Base-by-base conservation (phyloP, 2,329 filamentous ascomycete genomes). In the Xylaria sp. region DNA sequence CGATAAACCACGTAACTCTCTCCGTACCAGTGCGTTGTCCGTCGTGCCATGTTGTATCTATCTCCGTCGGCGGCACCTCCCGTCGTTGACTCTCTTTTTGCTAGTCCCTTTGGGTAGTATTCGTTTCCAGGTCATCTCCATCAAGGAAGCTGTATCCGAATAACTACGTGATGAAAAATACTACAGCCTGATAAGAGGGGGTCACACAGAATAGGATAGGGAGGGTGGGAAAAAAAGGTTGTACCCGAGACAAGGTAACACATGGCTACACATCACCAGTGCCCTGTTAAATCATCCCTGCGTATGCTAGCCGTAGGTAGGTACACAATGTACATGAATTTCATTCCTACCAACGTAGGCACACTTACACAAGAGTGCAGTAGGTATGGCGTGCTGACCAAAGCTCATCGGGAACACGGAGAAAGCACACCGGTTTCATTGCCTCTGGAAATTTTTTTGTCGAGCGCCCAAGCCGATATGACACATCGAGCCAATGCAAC, bases 231-330 rank as follows among this genome's bases (percentile, higher is more conserved):
- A 37, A 53, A n/a, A 31, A 31, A 31, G 23, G 17, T 42, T 38
- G 25, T 37, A 28, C 23, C 5, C 25, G 19, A 21, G 57, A 25
- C 46, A 35, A 56, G 45, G 43, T 35, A 50, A 28, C 37, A 45
- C 55, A 55, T 33, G 14, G 38, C 14, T 33, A 21, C 23, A 25
- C 25, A 58, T 42, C 42, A 47, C 9, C 5, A 9, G 9, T 31
- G 23, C 45, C 45, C 42, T 57, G 28, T 54, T 23, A 43, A 42
- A 31, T 57, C 46, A 12, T 17, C 40, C 52, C 49, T 47, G 35
- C 25, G 38, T 43, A 38, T 31, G 19, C 14, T 14, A 31, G 28
- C 9, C 28, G 9, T 23, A 50, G 3, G 45, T 33, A 33, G 46
- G 28, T 15, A 45, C 21, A 40, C 4, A n/a, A n/a, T n/a, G n/a